phyloP scores from a whole-genome alignment of 306 rosid species.

The Cucurbita moschata region DNA sequence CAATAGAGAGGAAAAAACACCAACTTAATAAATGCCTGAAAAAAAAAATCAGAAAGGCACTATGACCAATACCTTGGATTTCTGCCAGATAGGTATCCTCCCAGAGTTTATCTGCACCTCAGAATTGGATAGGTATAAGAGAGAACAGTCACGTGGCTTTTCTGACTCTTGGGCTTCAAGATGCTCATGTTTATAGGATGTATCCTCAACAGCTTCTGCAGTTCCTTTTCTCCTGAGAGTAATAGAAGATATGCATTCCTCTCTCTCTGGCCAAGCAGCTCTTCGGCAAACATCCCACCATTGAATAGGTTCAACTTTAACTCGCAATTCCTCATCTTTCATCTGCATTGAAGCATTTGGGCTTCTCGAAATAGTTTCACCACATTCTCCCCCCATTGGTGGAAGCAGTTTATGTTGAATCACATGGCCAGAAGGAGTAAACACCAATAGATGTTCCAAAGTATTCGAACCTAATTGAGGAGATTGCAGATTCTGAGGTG shows the following conservation, averaged over 20 bases:
- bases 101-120: conserved; percentile 78
- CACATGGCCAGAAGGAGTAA: conserved; percentile 67
- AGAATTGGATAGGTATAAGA: conserved; percentile 59
- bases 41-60: conserved; percentile 11
- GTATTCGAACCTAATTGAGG: conserved; percentile 30
- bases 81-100: conserved; percentile 83
- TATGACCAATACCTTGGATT: conserved; percentile 47
- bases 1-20: conserved; percentile 11
- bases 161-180: conserved; percentile 26
- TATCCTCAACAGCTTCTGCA: conserved; percentile 28
- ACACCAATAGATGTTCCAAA: conserved; percentile 76
- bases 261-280: conserved; percentile 80
- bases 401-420: conserved; percentile 70
- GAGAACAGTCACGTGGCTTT: conserved; percentile 36
- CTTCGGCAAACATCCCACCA: conserved; percentile 97
- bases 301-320: conserved; percentile 83
- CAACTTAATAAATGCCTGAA: conserved; percentile 8
- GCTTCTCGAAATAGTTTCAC: conserved; percentile 42
- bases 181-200: conserved; percentile 36
- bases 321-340: conserved; percentile 75
- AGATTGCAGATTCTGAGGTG: conserved; percentile 30
- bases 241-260: conserved; percentile 42
- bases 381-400: conserved; percentile 47
- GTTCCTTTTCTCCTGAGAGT: conserved; percentile 28
- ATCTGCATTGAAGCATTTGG: conserved; percentile 40